Percentiles rank a stretch among this genome's conserved stretches.
Evolutionary conservation across 2,329 filamentous ascomycete genomes (phyloP).

Genomic region (Alternaria gansuensis): DNA sequence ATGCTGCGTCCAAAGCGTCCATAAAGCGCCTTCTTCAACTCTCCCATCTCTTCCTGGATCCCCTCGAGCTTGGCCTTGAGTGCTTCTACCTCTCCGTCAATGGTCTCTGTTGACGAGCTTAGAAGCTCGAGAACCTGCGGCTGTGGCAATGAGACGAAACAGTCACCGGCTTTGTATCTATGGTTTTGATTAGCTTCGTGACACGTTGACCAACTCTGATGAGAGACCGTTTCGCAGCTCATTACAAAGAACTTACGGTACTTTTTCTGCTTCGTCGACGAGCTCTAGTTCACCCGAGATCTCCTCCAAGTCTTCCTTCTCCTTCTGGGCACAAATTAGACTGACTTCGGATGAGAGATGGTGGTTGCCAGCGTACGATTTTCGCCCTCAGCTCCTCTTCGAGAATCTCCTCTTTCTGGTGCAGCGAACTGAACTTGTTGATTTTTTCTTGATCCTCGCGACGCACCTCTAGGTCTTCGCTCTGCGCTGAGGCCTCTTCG

Average conservation of each 20-base stretch:
- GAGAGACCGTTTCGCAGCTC: not conserved
- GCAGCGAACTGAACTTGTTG: constrained; percentile 94
- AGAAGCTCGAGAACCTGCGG: constrained; percentile 89
- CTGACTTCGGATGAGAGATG: not conserved
- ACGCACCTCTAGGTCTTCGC: constrained; percentile 90
- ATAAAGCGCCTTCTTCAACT: constrained; percentile 91
- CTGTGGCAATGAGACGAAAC: constrained; percentile 87
- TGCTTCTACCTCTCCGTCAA: constrained; percentile 77
- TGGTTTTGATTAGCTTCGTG: not conserved
- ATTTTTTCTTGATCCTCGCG: constrained; percentile 99
- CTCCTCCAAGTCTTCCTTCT: constrained; percentile 97
- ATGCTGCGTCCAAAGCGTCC: constrained; percentile 95
- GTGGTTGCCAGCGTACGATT: constrained; percentile 64
- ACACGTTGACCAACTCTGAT: not conserved
- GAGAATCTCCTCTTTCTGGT: constrained; percentile 81
- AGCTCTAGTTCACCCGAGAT: constrained; percentile 90
- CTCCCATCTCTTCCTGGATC: constrained; percentile 85
- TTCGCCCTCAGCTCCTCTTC: constrained; percentile 84
- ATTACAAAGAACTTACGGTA: constrained; percentile 71
- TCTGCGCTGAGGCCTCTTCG: constrained; percentile 76
- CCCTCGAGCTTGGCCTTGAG: constrained; percentile 79
- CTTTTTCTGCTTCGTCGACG: constrained; percentile 90
- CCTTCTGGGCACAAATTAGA: constrained; percentile 70
- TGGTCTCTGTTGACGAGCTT: constrained; percentile 71
- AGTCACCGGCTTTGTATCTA: constrained; percentile 96